Percentiles rank a stretch among this genome's conserved stretches.
phyloP scores from a whole-genome alignment of 2,329 filamentous ascomycete genomes.

The Elsinoe batatas region DNA sequence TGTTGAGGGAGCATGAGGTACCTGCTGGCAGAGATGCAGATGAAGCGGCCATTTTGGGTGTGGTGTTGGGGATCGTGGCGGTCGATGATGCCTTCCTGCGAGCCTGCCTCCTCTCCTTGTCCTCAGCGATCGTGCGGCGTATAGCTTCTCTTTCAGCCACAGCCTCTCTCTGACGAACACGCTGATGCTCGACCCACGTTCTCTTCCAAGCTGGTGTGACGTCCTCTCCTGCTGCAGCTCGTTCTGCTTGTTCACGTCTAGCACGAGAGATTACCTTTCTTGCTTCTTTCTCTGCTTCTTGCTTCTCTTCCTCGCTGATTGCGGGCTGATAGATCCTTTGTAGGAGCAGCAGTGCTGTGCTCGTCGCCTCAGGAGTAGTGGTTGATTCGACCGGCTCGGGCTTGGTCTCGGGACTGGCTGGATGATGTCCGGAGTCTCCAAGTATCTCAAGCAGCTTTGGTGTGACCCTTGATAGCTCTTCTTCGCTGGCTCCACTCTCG shows the following conservation, averaged over 20 bases:
- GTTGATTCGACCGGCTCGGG: background rate
- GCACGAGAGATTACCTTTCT: constrained; percentile 29
- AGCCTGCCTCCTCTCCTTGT: constrained; percentile 58
- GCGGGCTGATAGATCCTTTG: constrained; percentile 32
- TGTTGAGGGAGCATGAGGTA: constrained; percentile 46
- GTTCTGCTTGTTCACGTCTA: constrained; percentile 30
- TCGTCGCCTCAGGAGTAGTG: background rate
- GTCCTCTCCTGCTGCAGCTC: constrained; percentile 22
- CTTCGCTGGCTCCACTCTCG: constrained; percentile 12
- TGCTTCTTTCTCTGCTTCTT: constrained; percentile 42
- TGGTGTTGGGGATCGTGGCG: constrained; percentile 27
- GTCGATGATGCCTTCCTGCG: constrained; percentile 40
- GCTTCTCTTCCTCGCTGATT: constrained; percentile 28
- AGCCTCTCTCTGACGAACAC: constrained; percentile 53
- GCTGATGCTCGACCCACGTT: constrained; percentile 36
- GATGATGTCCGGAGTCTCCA: background rate
- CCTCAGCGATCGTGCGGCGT: constrained; percentile 64
- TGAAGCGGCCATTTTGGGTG: constrained; percentile 23
- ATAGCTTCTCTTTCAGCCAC: constrained; percentile 61
- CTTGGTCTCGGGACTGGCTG: background rate
- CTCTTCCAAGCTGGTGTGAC: constrained; percentile 20
- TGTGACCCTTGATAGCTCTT: constrained; percentile 20
- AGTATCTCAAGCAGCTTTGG: constrained; percentile 1
- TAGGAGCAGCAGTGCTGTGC: background rate
- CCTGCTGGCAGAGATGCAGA: background rate